Evolutionary conservation across 73 alveolate species (phyloP), one percentile per base, ranked within the genome.

Genomic region (Paramecium caudatum): DNA sequence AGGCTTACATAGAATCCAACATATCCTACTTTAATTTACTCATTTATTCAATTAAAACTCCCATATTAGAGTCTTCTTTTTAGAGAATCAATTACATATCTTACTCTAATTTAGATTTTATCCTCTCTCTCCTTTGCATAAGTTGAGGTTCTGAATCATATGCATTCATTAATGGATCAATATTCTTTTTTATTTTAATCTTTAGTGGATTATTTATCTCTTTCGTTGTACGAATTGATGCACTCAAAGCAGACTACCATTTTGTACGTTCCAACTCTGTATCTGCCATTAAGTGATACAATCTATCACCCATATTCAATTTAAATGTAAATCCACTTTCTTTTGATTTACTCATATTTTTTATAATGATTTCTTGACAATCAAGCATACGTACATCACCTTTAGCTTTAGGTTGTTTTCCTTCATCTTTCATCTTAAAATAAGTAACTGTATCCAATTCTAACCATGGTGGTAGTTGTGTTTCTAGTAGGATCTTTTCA

Each of bases 401-500:
- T 27, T 69, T 78, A 4, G 94, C 88, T 8, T 82, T 94, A 15
- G 96, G 88, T 1, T 93, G 92, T 39, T 95, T 96, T 7, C 85
- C 95, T 30, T 47, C 83, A 13, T 82, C 83, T 39, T 82, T 95
- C 46, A 61, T 34, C 6, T 61, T 47, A 55, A 82, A 95, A 80
- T 95, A 93, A 41, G 94, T 93, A 1, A 95, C 21, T 15, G 90
- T 90, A 88, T 95, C 97, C 33, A 95, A 87, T 48, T 94, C 94
- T 65, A 95, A 78, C 78, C 97, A 70, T n/a, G 97, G 97, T 0
- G 99, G 99, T 12, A 95, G 78, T 45, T 74, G 74, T 0, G 92
- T 80, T 61, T 95, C 99, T 17, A 49, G 34, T 4, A 95, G 61
- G 19, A 87, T 86, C 62, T 82, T 93, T 13, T 93, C 95, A 62